These are phyloP conservation scores for Litsea cubeba DNA, from an alignment of 164 flowering plant genomes.

Conservation along the genomic window DNA sequence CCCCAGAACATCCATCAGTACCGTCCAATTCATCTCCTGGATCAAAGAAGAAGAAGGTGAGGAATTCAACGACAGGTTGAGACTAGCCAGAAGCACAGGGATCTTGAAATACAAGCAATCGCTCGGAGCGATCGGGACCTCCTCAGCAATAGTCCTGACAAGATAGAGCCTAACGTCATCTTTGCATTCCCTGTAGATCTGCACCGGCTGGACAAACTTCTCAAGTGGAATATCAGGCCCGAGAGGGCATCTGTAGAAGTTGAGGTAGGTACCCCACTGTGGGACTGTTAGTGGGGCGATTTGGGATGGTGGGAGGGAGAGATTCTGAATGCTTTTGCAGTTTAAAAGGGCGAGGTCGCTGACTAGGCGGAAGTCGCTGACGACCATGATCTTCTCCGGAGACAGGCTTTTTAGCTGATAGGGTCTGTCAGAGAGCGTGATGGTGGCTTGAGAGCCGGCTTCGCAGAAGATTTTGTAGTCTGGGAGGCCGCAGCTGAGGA, in stretches of 20 bases:
- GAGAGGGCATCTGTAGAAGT: neutral
- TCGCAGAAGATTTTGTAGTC: neutral
- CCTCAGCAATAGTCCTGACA: neutral
- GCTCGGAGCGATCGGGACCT: neutral
- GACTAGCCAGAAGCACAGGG: neutral
- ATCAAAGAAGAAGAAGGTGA: neutral
- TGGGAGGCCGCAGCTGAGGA: constrained; percentile 4
- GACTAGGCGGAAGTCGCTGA: neutral
- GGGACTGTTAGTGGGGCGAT: neutral
- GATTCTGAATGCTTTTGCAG: neutral
- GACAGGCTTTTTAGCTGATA: constrained; percentile 4
- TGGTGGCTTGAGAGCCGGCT: neutral
- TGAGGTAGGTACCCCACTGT: neutral
- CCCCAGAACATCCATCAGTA: neutral
- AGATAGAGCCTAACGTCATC: neutral
- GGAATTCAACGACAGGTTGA: neutral
- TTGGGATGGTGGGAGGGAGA: neutral
- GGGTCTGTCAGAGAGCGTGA: neutral
- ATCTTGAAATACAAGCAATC: neutral
- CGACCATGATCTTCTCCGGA: neutral
- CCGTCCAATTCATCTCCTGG: neutral
- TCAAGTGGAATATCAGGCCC: neutral
- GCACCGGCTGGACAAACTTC: neutral
- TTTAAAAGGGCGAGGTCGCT: neutral
- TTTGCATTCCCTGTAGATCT: neutral